Percentiles rank a stretch among this genome's conserved stretches.
Evolutionary conservation across 148 eudicot species (phyloP).

Genomic region (Spergularia marina): DNA sequence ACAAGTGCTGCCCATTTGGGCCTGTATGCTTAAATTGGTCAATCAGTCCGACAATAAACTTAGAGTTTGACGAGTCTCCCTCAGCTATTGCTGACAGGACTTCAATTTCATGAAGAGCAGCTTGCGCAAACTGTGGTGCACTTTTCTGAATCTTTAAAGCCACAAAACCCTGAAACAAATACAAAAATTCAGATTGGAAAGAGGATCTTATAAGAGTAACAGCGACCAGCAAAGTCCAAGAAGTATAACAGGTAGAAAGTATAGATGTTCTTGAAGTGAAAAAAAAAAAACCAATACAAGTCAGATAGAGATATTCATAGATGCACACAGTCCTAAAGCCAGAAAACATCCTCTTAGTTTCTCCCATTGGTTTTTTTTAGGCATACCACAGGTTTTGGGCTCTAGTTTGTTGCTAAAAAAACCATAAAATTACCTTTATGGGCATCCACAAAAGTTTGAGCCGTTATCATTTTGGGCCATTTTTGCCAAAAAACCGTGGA

Average conservation of each 20-base stretch:
- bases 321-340: conserved; percentile 58
- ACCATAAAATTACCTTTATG: no score
- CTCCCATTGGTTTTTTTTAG: conserved; percentile 44
- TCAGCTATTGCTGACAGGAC: conserved; percentile 72
- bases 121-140: conserved; percentile 89
- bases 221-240: neutral
- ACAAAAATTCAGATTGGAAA: neutral
- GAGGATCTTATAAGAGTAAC: neutral
- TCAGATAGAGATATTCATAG: no score
- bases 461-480: no score
- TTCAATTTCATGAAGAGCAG: conserved; percentile 93
- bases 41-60: conserved; percentile 58
- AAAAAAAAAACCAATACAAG: no score
- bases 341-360: conserved; percentile 82
- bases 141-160: conserved; percentile 98
- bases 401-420: no score
- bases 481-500: no score
- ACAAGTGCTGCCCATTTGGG: conserved; percentile 89
- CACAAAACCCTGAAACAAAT: conserved; percentile 51
- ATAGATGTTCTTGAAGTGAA: neutral
- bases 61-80: conserved; percentile 63
- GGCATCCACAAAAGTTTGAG: no score
- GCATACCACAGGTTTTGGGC: no score
- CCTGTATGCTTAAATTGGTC: conserved; percentile 93
- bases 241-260: neutral